Percentiles rank a stretch among this genome's conserved stretches.
phyloP scores from a whole-genome alignment of 768 basidiomycete genomes.

The Lentinus tigrinus region DNA sequence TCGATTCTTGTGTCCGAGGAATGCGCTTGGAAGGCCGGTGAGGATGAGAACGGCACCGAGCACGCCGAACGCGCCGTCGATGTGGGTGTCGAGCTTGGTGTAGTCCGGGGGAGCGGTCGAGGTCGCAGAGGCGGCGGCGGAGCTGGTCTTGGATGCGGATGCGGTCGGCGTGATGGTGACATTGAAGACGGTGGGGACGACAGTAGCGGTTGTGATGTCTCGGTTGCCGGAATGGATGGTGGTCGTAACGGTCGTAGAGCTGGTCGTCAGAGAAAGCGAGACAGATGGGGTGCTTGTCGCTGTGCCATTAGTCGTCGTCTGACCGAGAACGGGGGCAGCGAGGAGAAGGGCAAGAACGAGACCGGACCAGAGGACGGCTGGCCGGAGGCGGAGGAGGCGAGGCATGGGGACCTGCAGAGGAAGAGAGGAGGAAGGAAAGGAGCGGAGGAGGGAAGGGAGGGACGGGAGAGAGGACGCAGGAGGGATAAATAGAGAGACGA shows the following conservation, averaged over 20 bases:
- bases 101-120: conserved; percentile 39
- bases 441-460: conserved; percentile 32
- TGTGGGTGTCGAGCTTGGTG: conserved; percentile 52
- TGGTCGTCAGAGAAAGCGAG: conserved; percentile 56
- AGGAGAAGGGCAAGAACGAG: conserved; percentile 27
- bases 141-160: conserved; percentile 26
- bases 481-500: conserved; percentile 18
- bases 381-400: conserved; percentile 7
- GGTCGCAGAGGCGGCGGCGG: conserved; percentile 40
- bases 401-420: conserved; percentile 25
- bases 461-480: conserved; percentile 18
- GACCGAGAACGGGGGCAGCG: conserved; percentile 38
- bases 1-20: conserved; percentile 94
- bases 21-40: conserved; percentile 85
- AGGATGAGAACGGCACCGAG: conserved; percentile 86
- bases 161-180: conserved; percentile 54
- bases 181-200: conserved; percentile 61
- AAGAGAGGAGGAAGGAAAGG: conserved; percentile 18
- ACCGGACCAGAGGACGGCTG: conserved; percentile 18
- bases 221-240: conserved; percentile 48
- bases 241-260: conserved; percentile 49
- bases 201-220: conserved; percentile 48
- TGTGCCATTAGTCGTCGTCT: conserved; percentile 26
- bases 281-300: conserved; percentile 29
- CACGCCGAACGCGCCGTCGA: conserved; percentile 89